Percentiles rank a stretch among this genome's conserved stretches.
Conservation (phyloP, 352 stramenopile genomes). For the Globisporangium spiculum region DNA sequence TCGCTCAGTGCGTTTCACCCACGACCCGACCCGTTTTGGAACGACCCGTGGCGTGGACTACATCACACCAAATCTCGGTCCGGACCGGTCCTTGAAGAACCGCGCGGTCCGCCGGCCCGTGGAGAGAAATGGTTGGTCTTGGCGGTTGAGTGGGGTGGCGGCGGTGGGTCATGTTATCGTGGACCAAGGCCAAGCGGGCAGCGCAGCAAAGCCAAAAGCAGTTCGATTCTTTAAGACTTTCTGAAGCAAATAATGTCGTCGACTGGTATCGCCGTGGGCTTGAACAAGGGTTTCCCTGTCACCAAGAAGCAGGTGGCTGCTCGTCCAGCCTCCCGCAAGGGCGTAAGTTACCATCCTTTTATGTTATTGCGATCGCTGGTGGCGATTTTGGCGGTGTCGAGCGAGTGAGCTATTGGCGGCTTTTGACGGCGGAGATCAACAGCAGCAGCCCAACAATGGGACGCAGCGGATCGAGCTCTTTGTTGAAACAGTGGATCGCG, state of each 20-base stretch:
- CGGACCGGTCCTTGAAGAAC: slow-evolving; percentile 15
- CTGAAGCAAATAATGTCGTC: slow-evolving; percentile 88
- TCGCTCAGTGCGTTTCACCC: neutral
- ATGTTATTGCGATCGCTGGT: neutral
- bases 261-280: slow-evolving; percentile 89
- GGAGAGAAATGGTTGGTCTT: slow-evolving; percentile 26
- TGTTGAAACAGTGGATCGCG: neutral
- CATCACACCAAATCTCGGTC: neutral
- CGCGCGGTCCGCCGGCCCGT: slow-evolving; percentile 6
- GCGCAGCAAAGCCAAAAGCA: slow-evolving; percentile 27
- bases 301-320: slow-evolving; percentile 90
- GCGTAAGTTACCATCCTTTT: slow-evolving; percentile 65
- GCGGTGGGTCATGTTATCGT: slow-evolving; percentile 2
- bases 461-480: neutral
- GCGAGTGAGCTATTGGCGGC: neutral
- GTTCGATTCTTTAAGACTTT: slow-evolving; percentile 89
- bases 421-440: neutral
- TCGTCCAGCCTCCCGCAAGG: slow-evolving; percentile 84
- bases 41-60: slow-evolving; percentile 2
- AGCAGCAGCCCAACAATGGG: neutral
- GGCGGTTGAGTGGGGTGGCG: slow-evolving; percentile 9
- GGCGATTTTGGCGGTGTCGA: neutral
- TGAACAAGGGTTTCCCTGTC: slow-evolving; percentile 92
- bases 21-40: neutral
- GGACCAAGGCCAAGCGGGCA: neutral